Evolutionary conservation across 768 basidiomycete genomes (phyloP), one percentile per base, ranked within the genome.

Genomic region (Lactarius akahatsu): DNA sequence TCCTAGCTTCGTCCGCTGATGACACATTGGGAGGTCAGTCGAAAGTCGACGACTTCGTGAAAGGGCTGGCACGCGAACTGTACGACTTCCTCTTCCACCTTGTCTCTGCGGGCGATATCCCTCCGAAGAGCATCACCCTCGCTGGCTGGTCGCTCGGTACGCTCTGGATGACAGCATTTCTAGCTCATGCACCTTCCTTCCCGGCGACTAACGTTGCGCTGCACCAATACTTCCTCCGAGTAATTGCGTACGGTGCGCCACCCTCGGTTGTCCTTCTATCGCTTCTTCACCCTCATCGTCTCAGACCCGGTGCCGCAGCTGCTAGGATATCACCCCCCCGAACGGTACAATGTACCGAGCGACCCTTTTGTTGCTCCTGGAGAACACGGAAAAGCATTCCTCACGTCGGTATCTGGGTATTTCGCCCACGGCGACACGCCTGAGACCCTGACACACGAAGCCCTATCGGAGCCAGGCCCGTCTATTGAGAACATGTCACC

Each of bases 61-160:
- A 56, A 13, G 28, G 18, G 15, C 28, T 28, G 26, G 54, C 54
- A 0, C 28, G 20, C 26, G 54, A 56, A 20, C 54, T 56, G 18
- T 20, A 56, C 28, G 54, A 56, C 54, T 56, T 56, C 57, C 57
- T 57, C 32, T 0, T 32, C 57, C 28, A 38, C 7, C 57, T 57
- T 8, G 57, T 57, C 28, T 16, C 20, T 15, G 15, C 57, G n/a
- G 57, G 32, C 5, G 36, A 38, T 38, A 26, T 57, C 9, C 32
- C 20, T 13, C 10, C 9, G 28, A 56, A 56, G 28, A 28, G 54
- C 13, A 10, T 56, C 54, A 56, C 20, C 15, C 32, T 56, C 28
- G 54, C 54, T 32, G 54, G 54, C 26, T 56, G 54, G 54, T 56
- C 54, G 18, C 54, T 56, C 18, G 54, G 54, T 20, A 28, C 28